Conservation (phyloP, 179 eudicot genomes). For the Gypsophila paniculata region DNA sequence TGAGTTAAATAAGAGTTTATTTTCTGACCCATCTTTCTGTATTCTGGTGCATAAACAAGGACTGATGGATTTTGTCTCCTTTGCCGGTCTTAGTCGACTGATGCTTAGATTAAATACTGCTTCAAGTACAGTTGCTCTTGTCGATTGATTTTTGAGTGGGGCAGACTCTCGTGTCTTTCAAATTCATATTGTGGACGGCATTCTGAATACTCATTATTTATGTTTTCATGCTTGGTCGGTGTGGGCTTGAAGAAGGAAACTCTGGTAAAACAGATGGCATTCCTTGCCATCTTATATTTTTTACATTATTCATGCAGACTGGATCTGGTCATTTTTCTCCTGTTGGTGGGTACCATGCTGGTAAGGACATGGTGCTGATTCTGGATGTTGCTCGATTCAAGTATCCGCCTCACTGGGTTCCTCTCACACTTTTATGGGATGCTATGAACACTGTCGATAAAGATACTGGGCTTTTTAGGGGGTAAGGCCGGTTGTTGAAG, state of each 20-base stretch:
- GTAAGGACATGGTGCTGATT: slow-evolving; percentile 78
- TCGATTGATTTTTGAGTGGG: too few species aligned
- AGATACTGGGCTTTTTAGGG: slow-evolving; percentile 65
- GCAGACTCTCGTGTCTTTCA: too few species aligned
- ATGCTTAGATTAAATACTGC: too few species aligned
- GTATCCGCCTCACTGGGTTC: slow-evolving; percentile 99
- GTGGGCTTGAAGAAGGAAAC: too few species aligned
- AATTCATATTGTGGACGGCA: not conserved
- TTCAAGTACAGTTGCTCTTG: too few species aligned
- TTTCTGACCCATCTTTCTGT: too few species aligned
- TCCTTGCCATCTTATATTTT: not conserved
- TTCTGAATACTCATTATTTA: not conserved
- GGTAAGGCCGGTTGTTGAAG: slow-evolving; percentile 35
- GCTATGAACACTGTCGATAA: slow-evolving; percentile 87
- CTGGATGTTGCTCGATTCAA: slow-evolving; percentile 98
- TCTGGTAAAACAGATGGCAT: too few species aligned
- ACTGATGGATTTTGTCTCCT: not conserved
- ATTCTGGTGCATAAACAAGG: too few species aligned
- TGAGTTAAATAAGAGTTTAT: too few species aligned
- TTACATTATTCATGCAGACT: slow-evolving; percentile 47
- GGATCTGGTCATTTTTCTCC: slow-evolving; percentile 98
- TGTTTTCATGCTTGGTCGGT: not conserved
- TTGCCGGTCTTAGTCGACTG: not conserved
- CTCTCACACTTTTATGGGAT: slow-evolving; percentile 84
- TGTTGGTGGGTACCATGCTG: slow-evolving; percentile 92